Conservation (phyloP, 1,284 basidiomycete genomes). For the Cryptococcus floricola region DNA sequence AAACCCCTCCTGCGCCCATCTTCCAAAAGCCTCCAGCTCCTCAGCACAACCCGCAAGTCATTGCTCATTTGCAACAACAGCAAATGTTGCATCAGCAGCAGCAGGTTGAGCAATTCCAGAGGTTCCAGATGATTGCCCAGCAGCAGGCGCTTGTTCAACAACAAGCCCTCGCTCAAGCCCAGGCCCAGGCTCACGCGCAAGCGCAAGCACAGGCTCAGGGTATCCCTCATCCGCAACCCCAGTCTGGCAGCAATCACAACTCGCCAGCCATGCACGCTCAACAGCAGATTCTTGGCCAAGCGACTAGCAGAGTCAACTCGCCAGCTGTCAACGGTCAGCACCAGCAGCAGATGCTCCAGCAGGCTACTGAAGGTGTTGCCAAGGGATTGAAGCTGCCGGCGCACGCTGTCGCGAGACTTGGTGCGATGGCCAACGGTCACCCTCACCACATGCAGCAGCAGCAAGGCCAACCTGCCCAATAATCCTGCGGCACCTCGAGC, state of each 20-base stretch:
- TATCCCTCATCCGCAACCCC: slow-evolving; percentile 11
- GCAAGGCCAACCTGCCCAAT: background rate
- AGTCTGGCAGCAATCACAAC: slow-evolving; percentile 2
- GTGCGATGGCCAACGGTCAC: slow-evolving; percentile 5
- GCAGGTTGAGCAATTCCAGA: slow-evolving; percentile 38
- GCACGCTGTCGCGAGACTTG: slow-evolving; percentile 41
- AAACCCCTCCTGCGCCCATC: slow-evolving; percentile 41
- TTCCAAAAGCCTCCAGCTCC: slow-evolving; percentile 38
- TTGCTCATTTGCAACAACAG: slow-evolving; percentile 27
- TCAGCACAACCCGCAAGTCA: slow-evolving; percentile 28
- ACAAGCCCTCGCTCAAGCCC: slow-evolving; percentile 25
- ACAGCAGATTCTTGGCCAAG: slow-evolving; percentile 2
- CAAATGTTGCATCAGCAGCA: slow-evolving; percentile 37
- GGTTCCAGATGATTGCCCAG: slow-evolving; percentile 37
- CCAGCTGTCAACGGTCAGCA: slow-evolving; percentile 10
- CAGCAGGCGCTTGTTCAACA: slow-evolving; percentile 35
- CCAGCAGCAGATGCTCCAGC: slow-evolving; percentile 3
- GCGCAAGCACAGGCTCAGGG: slow-evolving; percentile 13
- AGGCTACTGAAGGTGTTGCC: slow-evolving; percentile 6
- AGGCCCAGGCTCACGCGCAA: slow-evolving; percentile 14
- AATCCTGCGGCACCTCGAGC: background rate
- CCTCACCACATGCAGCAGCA: background rate
- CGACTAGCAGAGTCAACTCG: slow-evolving; percentile 1
- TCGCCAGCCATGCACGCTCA: background rate
- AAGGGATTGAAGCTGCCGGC: slow-evolving; percentile 42